Evolutionary conservation across 1,139 yeast species (phyloP).

Genomic region (Hyphopichia khmerensis): DNA sequence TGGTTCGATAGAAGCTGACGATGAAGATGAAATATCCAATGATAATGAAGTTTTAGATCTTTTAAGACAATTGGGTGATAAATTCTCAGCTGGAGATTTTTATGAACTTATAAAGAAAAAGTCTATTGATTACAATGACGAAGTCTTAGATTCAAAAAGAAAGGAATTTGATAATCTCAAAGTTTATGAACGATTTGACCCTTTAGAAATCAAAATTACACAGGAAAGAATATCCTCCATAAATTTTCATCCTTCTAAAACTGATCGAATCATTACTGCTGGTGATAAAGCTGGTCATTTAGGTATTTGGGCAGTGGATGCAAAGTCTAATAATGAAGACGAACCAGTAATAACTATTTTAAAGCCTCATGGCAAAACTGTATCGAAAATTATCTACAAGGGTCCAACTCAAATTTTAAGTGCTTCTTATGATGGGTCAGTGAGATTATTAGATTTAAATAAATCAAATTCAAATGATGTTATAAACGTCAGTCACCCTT

Average conservation of each 20-base stretch:
- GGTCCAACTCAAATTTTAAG: constrained; percentile 60
- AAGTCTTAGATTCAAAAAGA: constrained; percentile 45
- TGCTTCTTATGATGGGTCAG: constrained; percentile 84
- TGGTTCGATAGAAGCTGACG: constrained; percentile 14
- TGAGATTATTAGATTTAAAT: constrained; percentile 67
- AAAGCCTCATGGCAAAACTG: constrained; percentile 73
- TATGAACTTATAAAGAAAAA: constrained; percentile 49
- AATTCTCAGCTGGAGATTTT: constrained; percentile 77
- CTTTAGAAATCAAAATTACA: constrained; percentile 70
- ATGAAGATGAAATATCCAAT: constrained; percentile 23
- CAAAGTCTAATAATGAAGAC: constrained; percentile 12
- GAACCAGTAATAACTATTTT: constrained; percentile 60
- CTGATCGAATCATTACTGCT: constrained; percentile 66
- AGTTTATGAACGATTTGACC: constrained; percentile 57
- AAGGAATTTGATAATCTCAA: constrained; percentile 50
- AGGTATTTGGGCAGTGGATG: constrained; percentile 85
- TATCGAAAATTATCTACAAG: constrained; percentile 59
- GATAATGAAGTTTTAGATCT: constrained; percentile 38
- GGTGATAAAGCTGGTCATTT: constrained; percentile 85
- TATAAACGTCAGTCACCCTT: constrained; percentile 51
- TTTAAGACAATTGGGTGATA: constrained; percentile 47
- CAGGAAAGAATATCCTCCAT: constrained; percentile 73
- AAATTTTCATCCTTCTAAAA: constrained; percentile 69
- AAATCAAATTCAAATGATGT: constrained; percentile 60
- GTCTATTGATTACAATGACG: constrained; percentile 26